Conservation (phyloP, 345 rosid species). For the Euphorbia tirucalli region DNA sequence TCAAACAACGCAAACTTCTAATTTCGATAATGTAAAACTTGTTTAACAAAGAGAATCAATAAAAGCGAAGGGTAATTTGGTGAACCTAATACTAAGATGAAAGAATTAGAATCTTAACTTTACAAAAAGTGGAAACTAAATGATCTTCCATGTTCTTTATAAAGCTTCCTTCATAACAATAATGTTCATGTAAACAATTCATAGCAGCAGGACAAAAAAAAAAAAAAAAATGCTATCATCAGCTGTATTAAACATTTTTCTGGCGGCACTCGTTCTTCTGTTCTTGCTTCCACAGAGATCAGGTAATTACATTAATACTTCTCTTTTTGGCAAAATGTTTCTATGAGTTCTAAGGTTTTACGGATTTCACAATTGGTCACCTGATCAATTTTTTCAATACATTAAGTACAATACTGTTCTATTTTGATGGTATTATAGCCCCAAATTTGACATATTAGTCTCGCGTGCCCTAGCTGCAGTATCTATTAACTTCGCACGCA, state of each 20-base stretch:
- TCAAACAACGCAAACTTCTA: too few relatives aligned
- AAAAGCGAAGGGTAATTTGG: not conserved
- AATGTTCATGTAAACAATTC: not conserved
- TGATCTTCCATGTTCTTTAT: not conserved
- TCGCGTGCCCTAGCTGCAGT: too few relatives aligned
- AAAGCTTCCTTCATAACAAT: not conserved
- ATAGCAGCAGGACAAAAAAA: not conserved
- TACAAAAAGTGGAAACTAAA: slow-evolving; percentile 22
- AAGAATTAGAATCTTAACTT: slow-evolving; percentile 30
- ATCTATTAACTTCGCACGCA: too few relatives aligned
- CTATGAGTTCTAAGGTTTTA: too few relatives aligned
- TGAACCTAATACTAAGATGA: slow-evolving; percentile 13
- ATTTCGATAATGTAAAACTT: not conserved
- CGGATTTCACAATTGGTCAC: not conserved
- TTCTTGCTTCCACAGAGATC: slow-evolving; percentile 21
- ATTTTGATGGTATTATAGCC: too few relatives aligned
- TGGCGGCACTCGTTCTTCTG: slow-evolving; percentile 22
- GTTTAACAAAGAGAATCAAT: not conserved
- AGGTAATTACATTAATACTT: slow-evolving; percentile 22
- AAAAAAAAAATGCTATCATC: too few relatives aligned
- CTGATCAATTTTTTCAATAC: too few relatives aligned
- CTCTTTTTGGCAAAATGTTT: too few relatives aligned
- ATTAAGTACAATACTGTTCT: too few relatives aligned
- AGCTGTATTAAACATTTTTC: slow-evolving; percentile 4
- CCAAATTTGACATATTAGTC: too few relatives aligned